Conservation (phyloP, 148 eudicot genomes). For the Dianthus caryophyllus region DNA sequence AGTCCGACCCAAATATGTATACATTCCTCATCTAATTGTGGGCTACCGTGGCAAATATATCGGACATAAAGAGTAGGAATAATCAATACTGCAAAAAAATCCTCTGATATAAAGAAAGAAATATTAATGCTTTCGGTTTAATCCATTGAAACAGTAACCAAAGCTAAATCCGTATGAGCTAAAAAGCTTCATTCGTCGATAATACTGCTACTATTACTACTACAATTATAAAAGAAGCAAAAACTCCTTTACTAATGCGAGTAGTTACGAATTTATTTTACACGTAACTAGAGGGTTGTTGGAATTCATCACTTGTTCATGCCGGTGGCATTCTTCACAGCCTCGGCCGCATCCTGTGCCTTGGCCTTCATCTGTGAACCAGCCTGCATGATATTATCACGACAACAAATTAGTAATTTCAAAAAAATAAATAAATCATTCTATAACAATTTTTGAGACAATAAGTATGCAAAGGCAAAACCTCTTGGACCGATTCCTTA, state of each 20-base stretch:
- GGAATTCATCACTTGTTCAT: slow-evolving; percentile 37
- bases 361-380: slow-evolving; percentile 39
- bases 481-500: slow-evolving; percentile 39
- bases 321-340: slow-evolving; percentile 50
- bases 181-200: slow-evolving; percentile 14
- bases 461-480: neutral
- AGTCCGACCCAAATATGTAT: too few relatives aligned
- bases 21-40: neutral
- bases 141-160: neutral
- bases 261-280: neutral
- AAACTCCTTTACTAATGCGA: slow-evolving; percentile 1
- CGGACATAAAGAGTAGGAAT: neutral
- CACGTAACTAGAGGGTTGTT: neutral
- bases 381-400: slow-evolving; percentile 30
- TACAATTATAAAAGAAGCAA: slow-evolving; percentile 10
- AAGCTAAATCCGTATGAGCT: slow-evolving; percentile 25
- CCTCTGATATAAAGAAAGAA: neutral
- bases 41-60: neutral
- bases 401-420: neutral
- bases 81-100: neutral
- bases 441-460: neutral
- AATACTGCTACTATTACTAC: slow-evolving; percentile 3
- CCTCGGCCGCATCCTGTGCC: slow-evolving; percentile 42
- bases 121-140: neutral
- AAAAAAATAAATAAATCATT: neutral